Base-by-base conservation (phyloP, 2,329 filamentous ascomycete genomes). In the Emmonsiellopsis sp. region DNA sequence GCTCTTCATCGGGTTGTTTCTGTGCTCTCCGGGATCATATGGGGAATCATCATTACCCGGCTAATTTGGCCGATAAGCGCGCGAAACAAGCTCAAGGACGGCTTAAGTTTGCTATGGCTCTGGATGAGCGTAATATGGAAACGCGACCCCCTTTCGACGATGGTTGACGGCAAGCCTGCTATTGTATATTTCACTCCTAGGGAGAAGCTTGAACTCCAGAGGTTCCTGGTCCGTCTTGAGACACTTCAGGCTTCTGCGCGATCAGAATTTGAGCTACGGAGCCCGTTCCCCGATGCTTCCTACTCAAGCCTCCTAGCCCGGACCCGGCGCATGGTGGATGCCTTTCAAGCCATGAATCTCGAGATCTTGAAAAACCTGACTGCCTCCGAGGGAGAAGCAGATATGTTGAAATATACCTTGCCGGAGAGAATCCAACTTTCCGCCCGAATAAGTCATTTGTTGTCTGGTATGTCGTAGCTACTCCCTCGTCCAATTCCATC, bases 71-170 rank as follows among this genome's bases (percentile, higher is more conserved):
- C 93, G 7, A 94, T 96, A 57, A 93, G 89, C 34, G 93, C 90
- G 1, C 81, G 93, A 43, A 78, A 80, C 57, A 95, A 95, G 70
- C 84, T 97, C 62, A 89, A 93, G 64, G 86, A 95, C 62, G 92
- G 92, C 1, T 77, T 96, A 9, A 88, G 88, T 32, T 77, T 95
- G n/a, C 75, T 98, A 10, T 97, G 93, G 81, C 78, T 98, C 6
- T 88, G 94, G 55, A 91, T 98, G 83, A 88, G 90, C 13, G 78
- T 98, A 36, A 91, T 97, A 59, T 98, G 93, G 93, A 95, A 92
- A 71, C 83, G 91, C 44, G 92, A 94, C 7, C 93, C 93, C 0
- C 75, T 98, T 27, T 85, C 87, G 4, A 82, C 85, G 6, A 78
- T 95, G 53, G 73, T 84, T 0, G 77, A 83, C 45, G 82, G 77